These are phyloP conservation scores for Neurospora sp. DNA, from an alignment of 495 filamentous ascomycete species.

Conservation along the genomic window DNA sequence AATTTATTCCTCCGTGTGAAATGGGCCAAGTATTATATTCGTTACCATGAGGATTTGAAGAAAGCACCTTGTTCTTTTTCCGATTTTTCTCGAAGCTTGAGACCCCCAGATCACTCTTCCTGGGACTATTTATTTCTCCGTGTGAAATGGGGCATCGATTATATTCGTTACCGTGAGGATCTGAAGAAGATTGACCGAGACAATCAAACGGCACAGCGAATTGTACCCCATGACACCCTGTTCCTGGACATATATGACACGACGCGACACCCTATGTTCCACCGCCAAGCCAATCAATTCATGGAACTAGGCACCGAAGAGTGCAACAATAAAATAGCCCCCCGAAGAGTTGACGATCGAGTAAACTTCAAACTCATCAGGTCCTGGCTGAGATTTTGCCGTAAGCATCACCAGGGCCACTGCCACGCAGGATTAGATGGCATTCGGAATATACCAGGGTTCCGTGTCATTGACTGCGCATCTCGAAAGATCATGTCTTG, in stretches of 20 bases:
- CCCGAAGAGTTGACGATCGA: background rate
- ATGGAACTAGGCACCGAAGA: background rate
- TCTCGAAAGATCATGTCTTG: constrained; percentile 5
- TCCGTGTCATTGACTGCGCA: constrained; percentile 11
- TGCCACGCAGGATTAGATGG: constrained; percentile 6
- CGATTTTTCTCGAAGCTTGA: background rate
- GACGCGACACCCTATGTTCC: too few species aligned
- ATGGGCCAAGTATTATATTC: background rate
- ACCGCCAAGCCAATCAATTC: background rate
- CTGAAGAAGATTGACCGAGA: accelerated
- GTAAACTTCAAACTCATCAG: background rate
- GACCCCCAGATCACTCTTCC: background rate
- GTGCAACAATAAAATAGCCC: background rate
- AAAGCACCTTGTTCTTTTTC: background rate
- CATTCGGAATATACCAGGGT: constrained; percentile 8
- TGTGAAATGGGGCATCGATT: background rate
- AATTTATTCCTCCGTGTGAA: background rate
- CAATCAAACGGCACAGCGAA: background rate
- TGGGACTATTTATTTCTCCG: background rate
- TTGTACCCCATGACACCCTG: background rate
- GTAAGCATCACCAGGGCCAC: constrained; percentile 3
- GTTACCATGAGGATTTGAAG: too few species aligned
- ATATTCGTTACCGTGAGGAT: too few species aligned
- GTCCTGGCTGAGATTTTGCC: constrained; percentile 8
- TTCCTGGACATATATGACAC: background rate